Base-by-base conservation (phyloP, 163 green algal species). In the Botryococcus braunii region DNA sequence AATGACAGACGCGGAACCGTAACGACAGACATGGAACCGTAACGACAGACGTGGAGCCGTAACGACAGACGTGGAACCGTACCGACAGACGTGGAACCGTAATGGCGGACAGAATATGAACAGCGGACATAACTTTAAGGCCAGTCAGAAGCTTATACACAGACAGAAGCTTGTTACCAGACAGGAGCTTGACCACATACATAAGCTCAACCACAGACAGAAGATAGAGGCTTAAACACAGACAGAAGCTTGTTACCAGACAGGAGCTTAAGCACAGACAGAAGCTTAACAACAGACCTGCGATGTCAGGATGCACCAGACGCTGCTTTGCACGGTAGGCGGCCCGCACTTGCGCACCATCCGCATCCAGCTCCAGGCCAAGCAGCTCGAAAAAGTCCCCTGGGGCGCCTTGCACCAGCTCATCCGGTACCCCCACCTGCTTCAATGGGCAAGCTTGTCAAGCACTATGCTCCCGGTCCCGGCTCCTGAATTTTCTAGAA, bases 361-460 rank as follows among this genome's bases (percentile, higher is more conserved):
- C 43, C 41, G 71, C 71, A 23, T 60, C 71, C 17, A 71, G n/a
- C 27, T 78, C 65, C 5, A 81, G 27, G 31, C 68, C 57, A 23
- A 80, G 69, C 47, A 80, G 65, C 70, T 80, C 63, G 36, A 69
- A 80, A 46, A 80, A 80, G 43, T 80, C 74, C 29, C 27, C 34
- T 6, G 69, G 69, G 9, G 60, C 48, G 31, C 69, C 48, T 23
- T n/a, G 21, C 6, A 65, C 29, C 38, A 73, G 40, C 31, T 52
- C 47, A 1, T 66, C 36, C 27, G 59, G 37, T 55, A 38, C 29
- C 11, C 35, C 59, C 31, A n/a, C n/a, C n/a, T n/a, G n/a, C n/a
- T n/a, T n/a, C n/a, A n/a, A n/a, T n/a, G n/a, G n/a, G n/a, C n/a
- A n/a, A n/a, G n/a, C n/a, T n/a, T n/a, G n/a, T n/a, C n/a, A n/a